Conservation (phyloP, 192 early-diverging fungal species). For the Backusella luteola region DNA sequence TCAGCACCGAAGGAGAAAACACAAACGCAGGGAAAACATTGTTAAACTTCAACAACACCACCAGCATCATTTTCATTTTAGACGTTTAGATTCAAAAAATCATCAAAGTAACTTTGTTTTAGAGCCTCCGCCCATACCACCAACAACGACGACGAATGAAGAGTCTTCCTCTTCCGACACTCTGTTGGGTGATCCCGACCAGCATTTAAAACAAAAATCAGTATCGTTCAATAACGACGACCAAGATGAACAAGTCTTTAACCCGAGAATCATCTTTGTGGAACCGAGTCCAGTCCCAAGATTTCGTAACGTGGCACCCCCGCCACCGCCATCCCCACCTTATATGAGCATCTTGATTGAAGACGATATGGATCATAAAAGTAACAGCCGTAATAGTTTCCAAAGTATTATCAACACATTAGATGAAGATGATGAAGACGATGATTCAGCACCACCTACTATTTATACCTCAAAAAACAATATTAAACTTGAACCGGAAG, state of each 20-base stretch:
- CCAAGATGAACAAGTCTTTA: neutral
- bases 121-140: neutral
- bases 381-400: neutral
- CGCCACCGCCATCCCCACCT: conserved; percentile 19
- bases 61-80: conserved; percentile 5
- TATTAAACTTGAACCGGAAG: neutral
- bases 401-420: neutral
- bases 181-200: neutral
- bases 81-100: conserved; percentile 7
- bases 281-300: conserved; percentile 31
- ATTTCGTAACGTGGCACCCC: conserved; percentile 22
- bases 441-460: neutral
- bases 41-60: neutral
- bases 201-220: neutral
- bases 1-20: conserved; percentile 5
- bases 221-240: conserved; percentile 2
- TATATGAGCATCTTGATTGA: conserved; percentile 9
- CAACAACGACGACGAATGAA: neutral
- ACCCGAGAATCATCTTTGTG: conserved; percentile 28
- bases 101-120: neutral
- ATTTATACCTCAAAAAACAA: neutral
- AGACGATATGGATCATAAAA: no score
- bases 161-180: neutral
- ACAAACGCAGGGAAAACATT: conserved; percentile 11
- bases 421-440: conserved; percentile 3